phyloP scores from a whole-genome alignment of 257 asterid genomes.

The Capsicum rhomboideum region DNA sequence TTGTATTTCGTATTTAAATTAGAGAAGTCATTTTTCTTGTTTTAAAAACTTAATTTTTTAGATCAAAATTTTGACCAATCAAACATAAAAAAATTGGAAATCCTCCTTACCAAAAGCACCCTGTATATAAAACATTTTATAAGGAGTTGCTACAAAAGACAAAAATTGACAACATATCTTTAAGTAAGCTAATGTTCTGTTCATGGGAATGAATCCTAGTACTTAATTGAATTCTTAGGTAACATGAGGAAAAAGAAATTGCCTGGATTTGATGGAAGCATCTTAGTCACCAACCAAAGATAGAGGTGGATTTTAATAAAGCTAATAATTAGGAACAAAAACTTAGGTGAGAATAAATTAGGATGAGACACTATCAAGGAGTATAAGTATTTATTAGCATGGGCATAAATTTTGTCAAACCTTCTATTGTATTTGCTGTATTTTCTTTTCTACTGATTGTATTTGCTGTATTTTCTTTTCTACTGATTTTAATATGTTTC shows the following conservation, averaged over 20 bases:
- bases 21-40: neutral
- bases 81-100: neutral
- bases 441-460: neutral
- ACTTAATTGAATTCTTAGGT: neutral
- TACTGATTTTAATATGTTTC: neutral
- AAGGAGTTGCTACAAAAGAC: neutral
- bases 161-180: neutral
- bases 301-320: neutral
- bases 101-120: neutral
- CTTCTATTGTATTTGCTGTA: neutral
- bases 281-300: conserved; percentile 2
- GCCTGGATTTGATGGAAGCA: neutral
- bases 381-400: too few species aligned
- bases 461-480: neutral
- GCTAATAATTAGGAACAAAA: neutral
- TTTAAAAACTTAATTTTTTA: neutral
- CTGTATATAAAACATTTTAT: neutral
- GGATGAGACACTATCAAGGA: neutral
- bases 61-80: neutral
- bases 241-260: neutral
- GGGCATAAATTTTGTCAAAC: too few species aligned
- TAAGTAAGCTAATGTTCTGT: neutral
- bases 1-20: neutral
- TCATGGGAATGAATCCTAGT: neutral
- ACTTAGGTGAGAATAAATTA: neutral